These are phyloP conservation scores for Lactarius deliciosus DNA, from an alignment of 768 basidiomycete genomes.

Conservation along the genomic window DNA sequence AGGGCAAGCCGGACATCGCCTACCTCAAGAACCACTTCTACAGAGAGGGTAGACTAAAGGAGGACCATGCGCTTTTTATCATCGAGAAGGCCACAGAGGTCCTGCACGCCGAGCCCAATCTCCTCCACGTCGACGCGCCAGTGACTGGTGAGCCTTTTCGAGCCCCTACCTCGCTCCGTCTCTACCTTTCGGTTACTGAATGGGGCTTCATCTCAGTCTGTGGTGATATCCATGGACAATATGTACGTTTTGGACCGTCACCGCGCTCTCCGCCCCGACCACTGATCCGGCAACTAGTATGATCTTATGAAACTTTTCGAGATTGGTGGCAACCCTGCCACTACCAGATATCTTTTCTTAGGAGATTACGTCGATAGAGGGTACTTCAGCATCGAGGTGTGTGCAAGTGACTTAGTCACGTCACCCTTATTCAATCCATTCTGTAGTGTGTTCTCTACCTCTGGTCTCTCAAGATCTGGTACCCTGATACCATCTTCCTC, in stretches of 20 bases:
- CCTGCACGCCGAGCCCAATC: slow-evolving; percentile 81
- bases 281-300: slow-evolving; percentile 44
- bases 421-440: slow-evolving; percentile 19
- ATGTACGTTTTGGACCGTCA: slow-evolving; percentile 55
- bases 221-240: slow-evolving; percentile 99
- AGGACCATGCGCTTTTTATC: slow-evolving; percentile 95
- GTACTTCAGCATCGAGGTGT: slow-evolving; percentile 72
- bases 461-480: slow-evolving; percentile 99
- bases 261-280: slow-evolving; percentile 15
- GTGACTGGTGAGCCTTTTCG: slow-evolving; percentile 73
- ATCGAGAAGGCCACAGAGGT: slow-evolving; percentile 84
- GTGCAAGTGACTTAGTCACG: slow-evolving; percentile 21
- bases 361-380: slow-evolving; percentile 77
- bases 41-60: slow-evolving; percentile 88
- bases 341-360: slow-evolving; percentile 71
- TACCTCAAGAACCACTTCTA: slow-evolving; percentile 99
- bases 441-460: slow-evolving; percentile 92
- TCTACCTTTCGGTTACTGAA: slow-evolving; percentile 30
- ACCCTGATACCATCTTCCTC: slow-evolving; percentile 94
- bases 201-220: slow-evolving; percentile 55
- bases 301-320: slow-evolving; percentile 81
- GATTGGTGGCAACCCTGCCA: slow-evolving; percentile 71
- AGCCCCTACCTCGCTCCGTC: background rate
- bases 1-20: slow-evolving; percentile 88
- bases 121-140: slow-evolving; percentile 93